Percentiles rank a stretch among this genome's conserved stretches.
phyloP scores from a whole-genome alignment of 768 basidiomycete genomes.

The Suillus discolor region DNA sequence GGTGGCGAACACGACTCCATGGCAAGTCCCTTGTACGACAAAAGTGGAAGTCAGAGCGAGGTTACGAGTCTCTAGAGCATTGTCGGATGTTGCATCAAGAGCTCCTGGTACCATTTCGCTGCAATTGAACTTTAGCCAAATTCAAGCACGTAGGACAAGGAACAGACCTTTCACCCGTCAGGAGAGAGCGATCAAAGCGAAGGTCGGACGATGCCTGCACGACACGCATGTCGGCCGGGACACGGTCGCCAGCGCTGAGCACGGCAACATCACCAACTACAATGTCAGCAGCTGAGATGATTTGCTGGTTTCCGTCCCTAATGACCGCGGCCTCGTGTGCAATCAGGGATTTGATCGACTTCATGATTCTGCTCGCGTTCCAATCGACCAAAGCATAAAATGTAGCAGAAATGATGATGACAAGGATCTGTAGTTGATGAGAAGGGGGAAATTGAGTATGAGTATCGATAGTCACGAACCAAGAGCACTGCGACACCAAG shows the following conservation, averaged over 20 bases:
- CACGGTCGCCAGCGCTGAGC: constrained; percentile 64
- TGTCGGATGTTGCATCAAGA: constrained; percentile 43
- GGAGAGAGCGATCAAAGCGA: constrained; percentile 61
- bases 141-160: constrained; percentile 31
- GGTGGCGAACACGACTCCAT: constrained; percentile 49
- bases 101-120: constrained; percentile 38
- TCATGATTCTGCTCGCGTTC: constrained; percentile 43
- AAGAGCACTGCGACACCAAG: constrained; percentile 43
- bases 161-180: constrained; percentile 61
- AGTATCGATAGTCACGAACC: not conserved
- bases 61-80: constrained; percentile 51
- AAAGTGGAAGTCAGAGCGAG: constrained; percentile 39
- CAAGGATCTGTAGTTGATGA: constrained; percentile 63
- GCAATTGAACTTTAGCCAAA: constrained; percentile 2
- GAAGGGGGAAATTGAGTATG: constrained; percentile 29
- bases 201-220: constrained; percentile 59
- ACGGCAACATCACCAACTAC: constrained; percentile 70
- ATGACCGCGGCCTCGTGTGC: constrained; percentile 46
- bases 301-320: constrained; percentile 45
- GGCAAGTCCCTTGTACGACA: constrained; percentile 51
- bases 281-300: constrained; percentile 58
- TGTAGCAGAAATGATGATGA: constrained; percentile 51
- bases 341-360: constrained; percentile 44
- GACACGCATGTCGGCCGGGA: constrained; percentile 73
- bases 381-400: constrained; percentile 15